A percentile compares a stretch with the other conserved stretches of the same genome.
These are phyloP conservation scores for Martiniozyma abietophila DNA, from an alignment of 805 yeast species.

Conservation along the genomic window DNA sequence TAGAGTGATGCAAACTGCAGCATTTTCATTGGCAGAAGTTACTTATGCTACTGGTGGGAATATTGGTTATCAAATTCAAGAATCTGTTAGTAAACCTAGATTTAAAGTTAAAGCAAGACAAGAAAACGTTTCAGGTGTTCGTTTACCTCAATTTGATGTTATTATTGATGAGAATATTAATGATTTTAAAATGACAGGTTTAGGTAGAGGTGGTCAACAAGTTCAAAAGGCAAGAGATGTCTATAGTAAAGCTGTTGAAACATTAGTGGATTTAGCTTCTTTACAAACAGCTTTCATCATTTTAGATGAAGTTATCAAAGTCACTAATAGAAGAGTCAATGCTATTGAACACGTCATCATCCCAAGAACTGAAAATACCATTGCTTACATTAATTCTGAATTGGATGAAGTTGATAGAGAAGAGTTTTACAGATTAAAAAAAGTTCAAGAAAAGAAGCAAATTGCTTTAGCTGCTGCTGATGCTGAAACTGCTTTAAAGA, in stretches of 20 bases:
- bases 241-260: constrained; percentile 94
- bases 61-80: constrained; percentile 92
- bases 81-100: constrained; percentile 78
- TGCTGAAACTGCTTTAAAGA: constrained; percentile 35
- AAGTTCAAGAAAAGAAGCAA: constrained; percentile 92
- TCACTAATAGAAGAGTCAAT: constrained; percentile 95
- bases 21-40: constrained; percentile 94
- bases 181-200: constrained; percentile 92
- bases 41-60: constrained; percentile 96
- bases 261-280: constrained; percentile 90
- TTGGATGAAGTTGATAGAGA: constrained; percentile 97
- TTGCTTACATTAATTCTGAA: constrained; percentile 84
- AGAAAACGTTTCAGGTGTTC: constrained; percentile 95
- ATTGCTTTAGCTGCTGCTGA: constrained; percentile 62
- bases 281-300: constrained; percentile 95
- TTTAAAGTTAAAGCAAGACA: constrained; percentile 86
- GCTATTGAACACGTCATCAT: constrained; percentile 98
- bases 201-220: constrained; percentile 98
- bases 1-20: constrained; percentile 95
- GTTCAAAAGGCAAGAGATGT: constrained; percentile 90
- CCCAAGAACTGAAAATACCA: constrained; percentile 96
- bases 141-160: constrained; percentile 85
- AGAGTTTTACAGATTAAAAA: constrained; percentile 92
- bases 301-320: constrained; percentile 94
- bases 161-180: constrained; percentile 76